These are phyloP conservation scores for Amaranthus cruentus DNA, from an alignment of 148 eudicot genomes.

Conservation along the genomic window DNA sequence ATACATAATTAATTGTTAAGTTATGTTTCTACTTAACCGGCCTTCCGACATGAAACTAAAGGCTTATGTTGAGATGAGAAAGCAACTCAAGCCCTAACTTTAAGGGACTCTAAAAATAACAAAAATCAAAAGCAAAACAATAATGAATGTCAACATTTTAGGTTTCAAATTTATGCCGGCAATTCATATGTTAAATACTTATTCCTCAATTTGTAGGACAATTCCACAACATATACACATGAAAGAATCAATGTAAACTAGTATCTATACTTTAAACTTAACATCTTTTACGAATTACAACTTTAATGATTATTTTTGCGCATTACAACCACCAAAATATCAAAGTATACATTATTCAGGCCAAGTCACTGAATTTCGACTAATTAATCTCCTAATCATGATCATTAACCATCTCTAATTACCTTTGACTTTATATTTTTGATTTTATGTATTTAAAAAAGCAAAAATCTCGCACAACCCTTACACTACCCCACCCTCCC, in stretches of 20 bases:
- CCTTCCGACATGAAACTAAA: constrained; percentile 4
- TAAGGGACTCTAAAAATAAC: too few species aligned
- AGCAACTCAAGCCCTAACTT: too few species aligned
- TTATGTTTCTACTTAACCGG: constrained; percentile 6
- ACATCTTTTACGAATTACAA: neutral
- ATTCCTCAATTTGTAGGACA: neutral
- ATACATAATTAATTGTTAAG: neutral
- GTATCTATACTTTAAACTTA: too few species aligned
- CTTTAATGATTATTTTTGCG: too few species aligned
- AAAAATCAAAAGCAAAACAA: too few species aligned
- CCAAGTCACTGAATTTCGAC: neutral
- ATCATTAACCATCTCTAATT: too few species aligned
- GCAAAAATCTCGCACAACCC: too few species aligned
- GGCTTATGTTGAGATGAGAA: too few species aligned
- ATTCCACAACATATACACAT: constrained; percentile 12
- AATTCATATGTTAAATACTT: neutral
- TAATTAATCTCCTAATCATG: neutral
- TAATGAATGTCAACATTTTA: constrained; percentile 7
- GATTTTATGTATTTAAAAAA: too few species aligned
- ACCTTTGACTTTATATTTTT: too few species aligned
- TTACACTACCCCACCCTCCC: too few species aligned
- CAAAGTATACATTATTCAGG: neutral
- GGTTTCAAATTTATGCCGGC: neutral
- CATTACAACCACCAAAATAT: neutral
- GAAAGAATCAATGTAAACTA: neutral